Conservation (phyloP, 441 rosid genomes). For the Hypseocharis bilobata region DNA sequence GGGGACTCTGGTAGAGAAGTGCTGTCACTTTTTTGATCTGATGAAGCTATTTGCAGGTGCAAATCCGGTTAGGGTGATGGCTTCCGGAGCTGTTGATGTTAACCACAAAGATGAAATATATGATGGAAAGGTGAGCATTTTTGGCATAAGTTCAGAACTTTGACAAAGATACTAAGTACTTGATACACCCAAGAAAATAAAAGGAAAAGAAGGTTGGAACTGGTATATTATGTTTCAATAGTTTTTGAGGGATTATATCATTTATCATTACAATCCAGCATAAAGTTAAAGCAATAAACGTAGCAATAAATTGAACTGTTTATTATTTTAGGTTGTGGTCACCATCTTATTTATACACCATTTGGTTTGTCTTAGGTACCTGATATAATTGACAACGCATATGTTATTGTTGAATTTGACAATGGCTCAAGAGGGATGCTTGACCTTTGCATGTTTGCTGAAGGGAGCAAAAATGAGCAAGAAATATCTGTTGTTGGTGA, state of each 20-base stretch:
- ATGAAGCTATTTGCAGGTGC: slow-evolving; percentile 82
- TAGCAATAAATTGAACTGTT: neutral
- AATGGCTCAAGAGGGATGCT: slow-evolving; percentile 90
- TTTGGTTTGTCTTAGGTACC: slow-evolving; percentile 48
- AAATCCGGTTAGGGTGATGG: slow-evolving; percentile 77
- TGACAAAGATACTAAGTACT: neutral
- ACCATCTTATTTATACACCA: neutral
- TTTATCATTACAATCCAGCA: neutral
- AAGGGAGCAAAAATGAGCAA: slow-evolving; percentile 92
- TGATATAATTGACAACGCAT: slow-evolving; percentile 83
- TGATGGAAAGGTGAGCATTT: slow-evolving; percentile 63
- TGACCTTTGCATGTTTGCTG: slow-evolving; percentile 94
- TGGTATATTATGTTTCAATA: neutral
- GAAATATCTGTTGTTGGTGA: slow-evolving; percentile 77
- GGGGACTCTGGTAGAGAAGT: slow-evolving; percentile 89
- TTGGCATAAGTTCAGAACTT: neutral
- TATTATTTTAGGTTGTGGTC: neutral
- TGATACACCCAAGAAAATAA: neutral
- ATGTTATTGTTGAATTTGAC: slow-evolving; percentile 72
- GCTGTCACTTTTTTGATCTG: slow-evolving; percentile 94
- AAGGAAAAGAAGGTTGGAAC: neutral
- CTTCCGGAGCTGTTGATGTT: slow-evolving; percentile 89
- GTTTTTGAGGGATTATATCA: neutral
- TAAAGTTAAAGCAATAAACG: neutral
- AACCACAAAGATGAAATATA: slow-evolving; percentile 84